Evolutionary conservation across 75 land plant species (phyloP), one percentile per base, ranked within the genome.

Genomic region (Chamaecyparis obtusa): DNA sequence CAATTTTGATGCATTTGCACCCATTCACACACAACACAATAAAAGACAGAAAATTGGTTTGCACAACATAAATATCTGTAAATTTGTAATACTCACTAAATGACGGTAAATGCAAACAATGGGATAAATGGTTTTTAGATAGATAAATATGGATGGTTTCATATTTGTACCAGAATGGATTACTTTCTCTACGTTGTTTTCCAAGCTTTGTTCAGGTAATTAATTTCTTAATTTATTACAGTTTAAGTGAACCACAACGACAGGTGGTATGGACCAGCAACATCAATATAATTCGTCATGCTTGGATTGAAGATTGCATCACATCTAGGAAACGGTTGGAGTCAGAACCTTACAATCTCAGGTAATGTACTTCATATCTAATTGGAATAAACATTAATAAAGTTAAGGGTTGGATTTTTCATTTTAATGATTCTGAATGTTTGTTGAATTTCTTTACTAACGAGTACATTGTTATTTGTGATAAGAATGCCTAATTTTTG

Each of bases 241-340:
- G 83, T 81, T 81, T 81, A 44, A 81, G 51, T 81, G 83, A 81
- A 46, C 32, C 30, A 43, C 44, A 81, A 46, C 83, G 10, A 21
- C 27, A 46, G 51, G 15, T 81, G 48, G 51, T 81, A 24, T 46
- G 48, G 24, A 43, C 83, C n/a, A 81, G 16, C 44, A 39, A 46
- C n/a, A 81, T 81, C n/a, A 43, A 30, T 81, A 81, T 81, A 43
- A 24, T 81, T 44, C 11, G 51, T n/a, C 83, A 81, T 81, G 83
- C 24, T n/a, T 79, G 83, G 83, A 81, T 81, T 44, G 83, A 81
- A 81, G 83, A 81, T 10, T 81, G 83, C 83, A 81, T 81, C 7
- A 41, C 24, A 27, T 43, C 0, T 81, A 32, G 49, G 41, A 81
- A 46, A 24, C 24, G 33, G 83, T 81, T 81, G 83, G 83, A n/a